A percentile compares a stretch with the other conserved stretches of the same genome.
Conservation (phyloP, 1,284 basidiomycete genomes). For the Malassezia brasiliensis region DNA sequence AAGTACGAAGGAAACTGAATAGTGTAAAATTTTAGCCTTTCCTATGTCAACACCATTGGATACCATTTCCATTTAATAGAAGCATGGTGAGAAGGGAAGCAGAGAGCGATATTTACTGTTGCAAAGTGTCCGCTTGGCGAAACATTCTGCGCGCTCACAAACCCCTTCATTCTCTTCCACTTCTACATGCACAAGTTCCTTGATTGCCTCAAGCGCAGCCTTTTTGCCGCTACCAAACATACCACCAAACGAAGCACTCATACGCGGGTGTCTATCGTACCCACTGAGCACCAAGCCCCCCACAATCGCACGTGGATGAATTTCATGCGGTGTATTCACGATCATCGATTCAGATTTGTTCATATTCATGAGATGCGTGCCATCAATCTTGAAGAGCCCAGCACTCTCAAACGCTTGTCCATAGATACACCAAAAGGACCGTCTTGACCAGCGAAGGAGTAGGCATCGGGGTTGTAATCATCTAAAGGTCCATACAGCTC, state of each 20-base stretch:
- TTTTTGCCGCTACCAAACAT: slow-evolving; percentile 72
- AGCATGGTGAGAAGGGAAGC: too few species aligned
- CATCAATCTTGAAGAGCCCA: slow-evolving; percentile 66
- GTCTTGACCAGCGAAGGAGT: slow-evolving; percentile 59
- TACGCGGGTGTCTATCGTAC: slow-evolving; percentile 67
- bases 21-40: too few species aligned
- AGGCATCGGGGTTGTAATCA: slow-evolving; percentile 55
- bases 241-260: slow-evolving; percentile 58
- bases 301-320: slow-evolving; percentile 64
- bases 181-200: slow-evolving; percentile 56
- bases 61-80: too few species aligned
- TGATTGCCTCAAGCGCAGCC: slow-evolving; percentile 65
- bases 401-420: slow-evolving; percentile 68
- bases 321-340: slow-evolving; percentile 61
- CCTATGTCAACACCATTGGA: too few species aligned
- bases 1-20: too few species aligned
- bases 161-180: slow-evolving; percentile 60
- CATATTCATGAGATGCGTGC: slow-evolving; percentile 57
- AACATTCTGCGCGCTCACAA: not conserved
- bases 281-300: slow-evolving; percentile 73
- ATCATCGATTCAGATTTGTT: slow-evolving; percentile 39
- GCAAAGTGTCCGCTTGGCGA: too few species aligned
- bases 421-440: slow-evolving; percentile 77
- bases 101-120: too few species aligned
- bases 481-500: slow-evolving; percentile 77